Conservation (phyloP, 805 yeast genomes). For the Yarrowia yakushimensis region DNA sequence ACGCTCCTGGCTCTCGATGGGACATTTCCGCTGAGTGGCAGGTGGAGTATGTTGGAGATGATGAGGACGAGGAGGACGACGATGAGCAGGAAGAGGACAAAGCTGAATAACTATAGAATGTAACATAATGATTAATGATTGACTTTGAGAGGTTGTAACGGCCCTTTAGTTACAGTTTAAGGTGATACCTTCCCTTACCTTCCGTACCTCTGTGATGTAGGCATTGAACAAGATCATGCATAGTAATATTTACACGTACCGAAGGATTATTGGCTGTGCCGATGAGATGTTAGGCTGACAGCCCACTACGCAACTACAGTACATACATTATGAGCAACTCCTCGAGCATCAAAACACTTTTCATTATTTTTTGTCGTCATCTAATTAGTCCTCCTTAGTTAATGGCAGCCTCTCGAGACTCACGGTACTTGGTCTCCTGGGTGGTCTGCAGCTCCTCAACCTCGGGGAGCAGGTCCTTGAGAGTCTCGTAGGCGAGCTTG, state of each 20-base stretch:
- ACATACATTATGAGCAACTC: too few species aligned
- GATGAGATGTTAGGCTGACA: too few species aligned
- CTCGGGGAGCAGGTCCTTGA: constrained; percentile 61
- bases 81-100: not conserved
- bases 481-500: constrained; percentile 65
- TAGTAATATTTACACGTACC: not conserved
- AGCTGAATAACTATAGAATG: not conserved
- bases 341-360: not conserved
- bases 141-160: too few species aligned
- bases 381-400: constrained; percentile 5
- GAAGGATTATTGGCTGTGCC: too few species aligned
- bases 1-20: constrained; percentile 91
- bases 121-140: not conserved
- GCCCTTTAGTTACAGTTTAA: too few species aligned
- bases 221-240: not conserved
- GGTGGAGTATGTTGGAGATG: constrained; percentile 50
- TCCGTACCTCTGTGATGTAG: not conserved
- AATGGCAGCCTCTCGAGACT: constrained; percentile 31
- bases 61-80: constrained; percentile 39
- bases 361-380: constrained; percentile 20
- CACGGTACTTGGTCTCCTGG: constrained; percentile 41
- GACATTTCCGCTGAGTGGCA: constrained; percentile 81
- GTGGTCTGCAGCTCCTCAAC: constrained; percentile 59
- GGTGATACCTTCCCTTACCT: not conserved
- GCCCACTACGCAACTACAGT: too few species aligned